Percentiles rank a stretch among this genome's conserved stretches.
Evolutionary conservation across 805 yeast genomes (phyloP).

Genomic region (Kodamaea jinghongensis): DNA sequence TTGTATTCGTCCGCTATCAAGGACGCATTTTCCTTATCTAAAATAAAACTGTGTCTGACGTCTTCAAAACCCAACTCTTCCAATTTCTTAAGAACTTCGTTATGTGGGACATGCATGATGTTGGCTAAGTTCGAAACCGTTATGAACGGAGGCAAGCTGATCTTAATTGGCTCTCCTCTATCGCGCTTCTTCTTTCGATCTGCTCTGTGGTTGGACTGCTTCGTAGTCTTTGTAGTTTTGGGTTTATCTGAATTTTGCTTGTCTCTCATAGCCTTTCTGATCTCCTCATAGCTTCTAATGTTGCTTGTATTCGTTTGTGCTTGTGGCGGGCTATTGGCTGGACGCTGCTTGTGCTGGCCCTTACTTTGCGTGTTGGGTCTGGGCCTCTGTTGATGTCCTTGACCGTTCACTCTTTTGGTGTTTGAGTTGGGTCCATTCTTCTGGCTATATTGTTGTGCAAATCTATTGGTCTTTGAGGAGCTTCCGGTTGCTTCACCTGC

Average conservation of each 20-base stretch:
- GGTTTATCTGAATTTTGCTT: constrained; percentile 12
- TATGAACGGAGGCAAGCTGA: constrained; percentile 69
- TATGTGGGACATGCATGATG: constrained; percentile 62
- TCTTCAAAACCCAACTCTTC: constrained; percentile 69
- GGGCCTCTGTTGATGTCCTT: background rate
- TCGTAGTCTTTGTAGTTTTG: constrained; percentile 9
- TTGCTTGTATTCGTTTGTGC: constrained; percentile 2
- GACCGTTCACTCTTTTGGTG: constrained; percentile 1
- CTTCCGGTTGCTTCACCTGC: background rate
- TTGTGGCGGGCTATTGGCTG: constrained; percentile 3
- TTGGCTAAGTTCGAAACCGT: constrained; percentile 79
- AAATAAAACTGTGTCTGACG: constrained; percentile 69
- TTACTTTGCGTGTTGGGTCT: no score
- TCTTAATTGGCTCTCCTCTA: constrained; percentile 21
- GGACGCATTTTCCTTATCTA: constrained; percentile 83
- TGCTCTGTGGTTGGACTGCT: constrained; percentile 6
- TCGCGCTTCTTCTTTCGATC: constrained; percentile 10
- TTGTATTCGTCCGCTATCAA: constrained; percentile 89
- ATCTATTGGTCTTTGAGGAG: constrained; percentile 27
- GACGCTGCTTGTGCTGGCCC: background rate
- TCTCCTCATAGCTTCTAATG: constrained; percentile 15
- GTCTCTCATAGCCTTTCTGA: constrained; percentile 18
- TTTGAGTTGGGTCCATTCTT: constrained; percentile 12
- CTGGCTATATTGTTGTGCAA: constrained; percentile 27
- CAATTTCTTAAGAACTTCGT: constrained; percentile 56